Conservation (phyloP, 1,139 yeast genomes). For the Sugiyamaella sp. region DNA sequence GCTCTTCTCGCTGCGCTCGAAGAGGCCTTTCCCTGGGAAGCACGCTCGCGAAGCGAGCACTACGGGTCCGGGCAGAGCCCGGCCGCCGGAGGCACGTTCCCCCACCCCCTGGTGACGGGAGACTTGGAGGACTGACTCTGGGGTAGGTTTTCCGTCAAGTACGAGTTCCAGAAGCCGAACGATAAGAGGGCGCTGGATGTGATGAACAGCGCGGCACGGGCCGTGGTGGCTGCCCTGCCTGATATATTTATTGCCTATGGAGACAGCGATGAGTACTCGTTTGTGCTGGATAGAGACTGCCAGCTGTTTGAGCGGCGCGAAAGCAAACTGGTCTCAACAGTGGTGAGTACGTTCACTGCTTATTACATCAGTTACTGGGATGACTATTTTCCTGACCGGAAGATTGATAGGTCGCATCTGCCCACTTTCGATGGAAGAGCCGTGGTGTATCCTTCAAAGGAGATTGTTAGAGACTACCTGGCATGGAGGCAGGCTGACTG, state of each 20-base stretch:
- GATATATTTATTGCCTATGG: constrained; percentile 88
- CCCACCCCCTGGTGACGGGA: not conserved
- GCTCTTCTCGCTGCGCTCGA: too few relatives aligned
- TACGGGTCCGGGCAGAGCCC: constrained; percentile 7
- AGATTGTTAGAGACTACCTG: constrained; percentile 73
- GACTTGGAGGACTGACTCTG: not conserved
- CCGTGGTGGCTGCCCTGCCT: constrained; percentile 62
- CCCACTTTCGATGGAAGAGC: constrained; percentile 95
- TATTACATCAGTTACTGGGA: constrained; percentile 72
- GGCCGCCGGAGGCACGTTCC: constrained; percentile 8
- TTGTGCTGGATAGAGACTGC: constrained; percentile 60
- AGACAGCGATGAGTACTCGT: constrained; percentile 90
- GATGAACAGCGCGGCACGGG: constrained; percentile 80
- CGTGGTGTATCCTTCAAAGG: constrained; percentile 72
- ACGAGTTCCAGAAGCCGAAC: constrained; percentile 83
- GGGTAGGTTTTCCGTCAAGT: constrained; percentile 59
- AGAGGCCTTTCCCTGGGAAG: too few relatives aligned
- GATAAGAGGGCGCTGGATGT: constrained; percentile 73
- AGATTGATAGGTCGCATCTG: constrained; percentile 48
- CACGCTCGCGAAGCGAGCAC: not conserved
- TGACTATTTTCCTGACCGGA: constrained; percentile 54
- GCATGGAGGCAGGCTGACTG: constrained; percentile 98
- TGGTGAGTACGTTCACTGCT: constrained; percentile 81
- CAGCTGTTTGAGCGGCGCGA: constrained; percentile 79
- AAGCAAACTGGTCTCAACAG: constrained; percentile 73